phyloP scores from a whole-genome alignment of 805 yeast genomes.

The Schizosaccharomyces lindneri region DNA sequence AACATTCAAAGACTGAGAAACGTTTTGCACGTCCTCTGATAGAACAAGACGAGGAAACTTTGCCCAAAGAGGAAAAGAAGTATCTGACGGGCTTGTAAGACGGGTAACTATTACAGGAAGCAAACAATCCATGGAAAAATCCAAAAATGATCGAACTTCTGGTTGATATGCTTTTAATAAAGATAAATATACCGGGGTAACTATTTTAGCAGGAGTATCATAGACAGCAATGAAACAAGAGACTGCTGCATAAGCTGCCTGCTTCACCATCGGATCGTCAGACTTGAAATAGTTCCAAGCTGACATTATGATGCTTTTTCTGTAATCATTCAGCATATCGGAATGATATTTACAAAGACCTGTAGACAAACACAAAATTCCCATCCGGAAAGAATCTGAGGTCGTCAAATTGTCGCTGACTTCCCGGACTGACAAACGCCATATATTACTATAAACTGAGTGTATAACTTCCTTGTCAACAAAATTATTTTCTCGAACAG shows the following conservation, averaged over 20 bases:
- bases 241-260: slow-evolving; percentile 75
- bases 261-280: slow-evolving; percentile 73
- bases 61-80: slow-evolving; percentile 36
- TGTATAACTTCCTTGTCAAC: slow-evolving; percentile 35
- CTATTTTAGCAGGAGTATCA: slow-evolving; percentile 71
- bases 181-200: slow-evolving; percentile 81
- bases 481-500: slow-evolving; percentile 10
- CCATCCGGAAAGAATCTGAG: slow-evolving; percentile 51
- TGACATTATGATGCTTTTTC: slow-evolving; percentile 73
- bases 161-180: slow-evolving; percentile 58
- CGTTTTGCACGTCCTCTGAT: slow-evolving; percentile 67
- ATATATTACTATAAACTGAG: slow-evolving; percentile 34
- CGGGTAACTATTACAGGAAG: slow-evolving; percentile 61
- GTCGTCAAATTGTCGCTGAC: slow-evolving; percentile 13
- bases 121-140: slow-evolving; percentile 63
- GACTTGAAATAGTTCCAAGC: slow-evolving; percentile 81
- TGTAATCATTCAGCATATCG: slow-evolving; percentile 26
- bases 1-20: slow-evolving; percentile 58
- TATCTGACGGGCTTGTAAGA: slow-evolving; percentile 16
- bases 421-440: slow-evolving; percentile 27
- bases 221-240: slow-evolving; percentile 65
- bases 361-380: slow-evolving; percentile 60
- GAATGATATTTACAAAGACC: slow-evolving; percentile 48
- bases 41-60: slow-evolving; percentile 83
- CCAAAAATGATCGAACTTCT: slow-evolving; percentile 61